Evolutionary conservation across 805 yeast genomes (phyloP), one percentile per base, ranked within the genome.

Genomic region (Saccharomycopsis sp.): DNA sequence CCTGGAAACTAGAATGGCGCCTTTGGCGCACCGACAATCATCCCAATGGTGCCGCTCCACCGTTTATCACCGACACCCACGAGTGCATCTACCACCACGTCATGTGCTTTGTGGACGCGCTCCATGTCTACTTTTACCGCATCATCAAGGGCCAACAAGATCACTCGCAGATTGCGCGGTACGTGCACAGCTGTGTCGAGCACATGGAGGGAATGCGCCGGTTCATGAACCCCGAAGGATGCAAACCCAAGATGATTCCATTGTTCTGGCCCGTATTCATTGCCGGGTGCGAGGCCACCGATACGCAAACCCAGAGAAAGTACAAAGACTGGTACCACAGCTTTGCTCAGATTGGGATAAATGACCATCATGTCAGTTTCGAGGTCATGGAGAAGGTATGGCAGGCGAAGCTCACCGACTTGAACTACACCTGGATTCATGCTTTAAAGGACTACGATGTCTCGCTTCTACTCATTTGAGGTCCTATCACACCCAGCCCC

Each of bases 251-350:
- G 1, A 70, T 80, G 16, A 73, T 80, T 26, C 95, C 96, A 3
- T 62, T 84, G 25, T 76, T 84, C 51, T 86, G 95, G 92, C 89
- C 82, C 53, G 94, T 92, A 0, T 86, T 86, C 50, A 79, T 86
- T 33, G 87, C 89, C 1, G 95, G 94, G 0, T 80, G 92, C 52
- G 50, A 47, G 27, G 36, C 42, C 13, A 86, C 82, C 47, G 80
- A 87, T 8, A 69, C 73, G 45, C 73, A 78, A 4, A 58, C 78
- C 27, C 89, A 82, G 49, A 60, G 68, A 45, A 78, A 85, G 31
- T 84, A 74, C 60, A 77, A 75, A 53, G 64, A 67, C 43, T 85
- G 94, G 94, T 43, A 38, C 21, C 34, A 39, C 23, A 27, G 33
- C 18, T 32, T 46, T 32, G 25, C 41, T 3, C 23, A 78, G 77